phyloP scores from a whole-genome alignment of 2,329 filamentous ascomycete species.

The Pseudocercospora fuligena region DNA sequence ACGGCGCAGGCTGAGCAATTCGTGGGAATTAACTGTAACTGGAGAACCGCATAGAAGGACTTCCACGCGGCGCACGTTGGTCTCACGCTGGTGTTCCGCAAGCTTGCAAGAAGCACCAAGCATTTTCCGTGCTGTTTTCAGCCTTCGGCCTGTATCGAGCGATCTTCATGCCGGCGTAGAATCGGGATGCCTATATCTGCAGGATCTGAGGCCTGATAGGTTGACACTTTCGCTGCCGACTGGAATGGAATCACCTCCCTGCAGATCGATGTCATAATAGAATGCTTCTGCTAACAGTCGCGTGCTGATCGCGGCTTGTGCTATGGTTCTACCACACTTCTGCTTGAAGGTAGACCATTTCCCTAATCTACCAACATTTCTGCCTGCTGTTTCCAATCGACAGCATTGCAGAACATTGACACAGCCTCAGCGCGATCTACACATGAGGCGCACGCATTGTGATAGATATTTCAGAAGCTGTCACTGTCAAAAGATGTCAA shows the following conservation, averaged over 20 bases:
- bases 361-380: neutral
- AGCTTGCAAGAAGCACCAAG: neutral
- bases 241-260: neutral
- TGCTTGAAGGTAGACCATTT: neutral
- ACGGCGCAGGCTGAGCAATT: neutral
- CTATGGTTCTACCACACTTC: neutral
- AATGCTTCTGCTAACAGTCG: neutral
- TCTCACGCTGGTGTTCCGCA: neutral
- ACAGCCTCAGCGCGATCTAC: neutral
- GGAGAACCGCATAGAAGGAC: too few species aligned
- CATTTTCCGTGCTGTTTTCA: neutral
- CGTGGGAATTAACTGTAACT: neutral
- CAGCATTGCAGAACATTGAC: neutral
- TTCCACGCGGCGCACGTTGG: neutral
- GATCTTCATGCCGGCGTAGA: constrained; percentile 8
- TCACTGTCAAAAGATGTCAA: neutral
- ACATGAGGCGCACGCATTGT: neutral
- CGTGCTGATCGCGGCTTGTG: neutral
- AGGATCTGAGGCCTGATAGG: neutral
- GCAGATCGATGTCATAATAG: neutral
- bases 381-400: neutral
- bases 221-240: neutral
- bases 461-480: neutral
- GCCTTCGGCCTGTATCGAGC: neutral
- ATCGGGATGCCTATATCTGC: constrained; percentile 1